These are phyloP conservation scores for Rutstroemia sp. DNA, from an alignment of 2,329 filamentous ascomycete species.

Conservation along the genomic window DNA sequence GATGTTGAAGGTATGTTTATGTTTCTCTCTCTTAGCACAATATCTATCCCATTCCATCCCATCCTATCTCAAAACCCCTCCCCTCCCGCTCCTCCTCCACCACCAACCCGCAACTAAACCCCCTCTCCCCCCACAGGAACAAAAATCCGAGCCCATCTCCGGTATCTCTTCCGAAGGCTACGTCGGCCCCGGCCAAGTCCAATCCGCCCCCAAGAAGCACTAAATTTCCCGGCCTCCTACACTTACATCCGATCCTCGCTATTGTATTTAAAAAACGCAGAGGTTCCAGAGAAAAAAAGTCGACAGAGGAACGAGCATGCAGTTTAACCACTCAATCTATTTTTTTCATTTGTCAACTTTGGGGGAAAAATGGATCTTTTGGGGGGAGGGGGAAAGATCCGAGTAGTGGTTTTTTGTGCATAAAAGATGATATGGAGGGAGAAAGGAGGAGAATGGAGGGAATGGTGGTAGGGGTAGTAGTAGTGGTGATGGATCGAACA, in stretches of 20 bases:
- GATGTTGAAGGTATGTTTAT: constrained; percentile 70
- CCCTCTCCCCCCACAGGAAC: constrained; percentile 45
- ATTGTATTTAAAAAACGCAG: neutral
- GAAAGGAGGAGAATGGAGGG: too few species aligned
- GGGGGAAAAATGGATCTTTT: neutral
- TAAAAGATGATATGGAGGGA: neutral
- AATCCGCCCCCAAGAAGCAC: constrained; percentile 36
- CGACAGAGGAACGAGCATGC: neutral
- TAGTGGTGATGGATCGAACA: neutral
- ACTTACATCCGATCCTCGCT: neutral
- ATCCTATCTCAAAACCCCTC: neutral
- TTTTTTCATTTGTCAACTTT: neutral
- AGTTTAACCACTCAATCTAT: neutral
- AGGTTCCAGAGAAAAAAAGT: too few species aligned
- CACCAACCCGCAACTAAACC: too few species aligned
- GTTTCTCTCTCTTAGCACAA: neutral
- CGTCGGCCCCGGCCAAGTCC: constrained; percentile 69
- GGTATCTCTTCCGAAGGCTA: constrained; percentile 77
- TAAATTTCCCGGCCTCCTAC: constrained; percentile 11
- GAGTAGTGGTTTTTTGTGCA: constrained; percentile 5
- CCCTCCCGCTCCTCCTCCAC: neutral
- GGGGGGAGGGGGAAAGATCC: neutral
- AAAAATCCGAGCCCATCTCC: constrained; percentile 81
- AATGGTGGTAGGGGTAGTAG: neutral
- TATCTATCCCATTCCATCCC: neutral